Conservation (phyloP, 192 early-diverging fungal species). For the Paraglomus occultum region DNA sequence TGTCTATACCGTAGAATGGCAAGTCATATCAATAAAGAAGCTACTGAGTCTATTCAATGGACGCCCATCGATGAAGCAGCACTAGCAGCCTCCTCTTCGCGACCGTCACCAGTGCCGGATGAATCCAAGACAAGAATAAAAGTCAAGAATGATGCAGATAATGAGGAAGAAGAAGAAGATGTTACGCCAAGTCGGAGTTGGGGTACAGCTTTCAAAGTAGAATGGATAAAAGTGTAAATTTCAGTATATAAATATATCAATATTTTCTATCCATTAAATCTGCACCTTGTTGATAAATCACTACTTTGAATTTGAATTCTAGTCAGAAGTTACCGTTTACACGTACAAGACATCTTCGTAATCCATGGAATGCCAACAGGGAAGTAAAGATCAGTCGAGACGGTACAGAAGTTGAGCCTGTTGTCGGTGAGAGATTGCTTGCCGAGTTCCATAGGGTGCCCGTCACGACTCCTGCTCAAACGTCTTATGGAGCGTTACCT, state of each 20-base stretch:
- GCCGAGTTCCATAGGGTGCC: slow-evolving; percentile 37
- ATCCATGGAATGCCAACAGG: slow-evolving; percentile 46
- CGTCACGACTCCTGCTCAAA: not conserved
- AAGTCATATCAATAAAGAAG: slow-evolving; percentile 34
- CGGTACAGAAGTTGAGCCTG: slow-evolving; percentile 46
- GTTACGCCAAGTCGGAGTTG: slow-evolving; percentile 40
- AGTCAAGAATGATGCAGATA: slow-evolving; percentile 36
- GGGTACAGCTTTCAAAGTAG: slow-evolving; percentile 44
- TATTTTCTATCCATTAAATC: not conserved
- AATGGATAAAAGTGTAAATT: slow-evolving; percentile 53
- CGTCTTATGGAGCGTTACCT: not conserved
- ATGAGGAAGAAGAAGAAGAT: slow-evolving; percentile 38
- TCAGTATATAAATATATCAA: too few relatives aligned
- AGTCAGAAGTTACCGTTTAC: slow-evolving; percentile 47
- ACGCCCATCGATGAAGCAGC: slow-evolving; percentile 31
- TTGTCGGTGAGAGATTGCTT: slow-evolving; percentile 42
- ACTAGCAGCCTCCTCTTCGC: slow-evolving; percentile 33
- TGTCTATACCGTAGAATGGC: slow-evolving; percentile 32
- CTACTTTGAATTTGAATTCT: slow-evolving; percentile 1
- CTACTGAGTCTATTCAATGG: slow-evolving; percentile 30
- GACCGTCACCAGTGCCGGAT: slow-evolving; percentile 30
- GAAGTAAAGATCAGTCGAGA: slow-evolving; percentile 51
- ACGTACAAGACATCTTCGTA: slow-evolving; percentile 43
- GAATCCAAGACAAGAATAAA: slow-evolving; percentile 34
- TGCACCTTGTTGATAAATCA: not conserved